Evolutionary conservation across 176 grass and related monocot genomes (phyloP).

Genomic region (Ensete glaucum): DNA sequence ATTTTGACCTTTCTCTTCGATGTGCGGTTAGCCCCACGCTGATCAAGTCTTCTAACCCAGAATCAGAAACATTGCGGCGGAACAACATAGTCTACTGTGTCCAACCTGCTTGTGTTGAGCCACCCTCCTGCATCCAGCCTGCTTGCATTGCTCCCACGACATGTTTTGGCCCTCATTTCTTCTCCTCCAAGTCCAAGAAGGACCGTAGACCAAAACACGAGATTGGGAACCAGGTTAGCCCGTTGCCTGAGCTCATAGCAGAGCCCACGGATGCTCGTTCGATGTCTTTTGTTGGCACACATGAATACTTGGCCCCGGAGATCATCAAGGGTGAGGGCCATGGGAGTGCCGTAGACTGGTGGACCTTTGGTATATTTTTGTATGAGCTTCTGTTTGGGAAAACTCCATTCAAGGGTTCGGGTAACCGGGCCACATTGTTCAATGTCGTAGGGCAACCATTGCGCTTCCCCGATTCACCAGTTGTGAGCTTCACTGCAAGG

Average conservation of each 20-base stretch:
- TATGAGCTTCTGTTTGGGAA: conserved; percentile 91
- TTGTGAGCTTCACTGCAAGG: conserved; percentile 59
- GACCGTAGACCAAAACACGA: conserved; percentile 61
- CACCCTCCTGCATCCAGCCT: conserved; percentile 56
- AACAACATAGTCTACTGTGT: conserved; percentile 38
- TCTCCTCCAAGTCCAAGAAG: conserved; percentile 74
- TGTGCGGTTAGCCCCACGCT: conserved; percentile 61
- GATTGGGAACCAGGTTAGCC: conserved; percentile 56
- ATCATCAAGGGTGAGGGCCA: conserved; percentile 94
- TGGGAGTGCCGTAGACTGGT: conserved; percentile 92
- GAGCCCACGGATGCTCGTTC: background rate
- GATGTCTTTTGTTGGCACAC: conserved; percentile 48
- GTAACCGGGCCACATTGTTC: conserved; percentile 67
- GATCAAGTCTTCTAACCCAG: conserved; percentile 50
- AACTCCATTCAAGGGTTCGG: conserved; percentile 84
- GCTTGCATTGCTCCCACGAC: conserved; percentile 55
- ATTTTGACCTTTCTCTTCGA: conserved; percentile 63
- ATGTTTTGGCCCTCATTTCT: conserved; percentile 69
- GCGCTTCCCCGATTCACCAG: conserved; percentile 59
- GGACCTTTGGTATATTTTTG: conserved; percentile 88
- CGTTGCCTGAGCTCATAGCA: background rate
- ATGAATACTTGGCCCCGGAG: conserved; percentile 89
- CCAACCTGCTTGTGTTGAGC: conserved; percentile 50
- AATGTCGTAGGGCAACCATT: conserved; percentile 75
- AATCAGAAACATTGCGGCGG: conserved; percentile 35